Percentiles rank a stretch among this genome's conserved stretches.
Conservation (phyloP, 1,284 basidiomycete genomes). For the Cryptococcus amylolentus region DNA sequence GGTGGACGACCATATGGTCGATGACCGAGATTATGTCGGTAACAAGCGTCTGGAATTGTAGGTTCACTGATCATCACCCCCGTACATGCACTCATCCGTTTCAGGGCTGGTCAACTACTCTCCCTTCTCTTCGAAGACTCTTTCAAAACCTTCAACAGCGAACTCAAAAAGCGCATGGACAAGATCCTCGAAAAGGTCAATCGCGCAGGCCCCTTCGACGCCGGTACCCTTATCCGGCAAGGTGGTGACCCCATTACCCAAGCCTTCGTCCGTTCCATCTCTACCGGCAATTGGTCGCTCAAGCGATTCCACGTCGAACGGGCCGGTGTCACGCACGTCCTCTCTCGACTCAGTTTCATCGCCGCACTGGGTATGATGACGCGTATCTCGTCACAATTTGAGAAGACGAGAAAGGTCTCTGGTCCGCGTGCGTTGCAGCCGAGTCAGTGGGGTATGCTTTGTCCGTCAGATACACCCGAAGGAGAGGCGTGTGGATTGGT, state of each 20-base stretch:
- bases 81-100: background rate
- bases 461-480: constrained; percentile 98
- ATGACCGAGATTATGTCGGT: constrained; percentile 98
- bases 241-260: constrained; percentile 81
- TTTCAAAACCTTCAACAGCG: constrained; percentile 98
- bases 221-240: constrained; percentile 60
- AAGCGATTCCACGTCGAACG: constrained; percentile 99
- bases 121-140: constrained; percentile 95
- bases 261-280: constrained; percentile 96
- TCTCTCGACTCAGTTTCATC: constrained; percentile 92
- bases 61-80: constrained; percentile 42
- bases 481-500: constrained; percentile 99
- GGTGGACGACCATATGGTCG: constrained; percentile 94
- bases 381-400: constrained; percentile 96
- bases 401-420: constrained; percentile 98
- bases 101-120: constrained; percentile 89
- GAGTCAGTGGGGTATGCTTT: constrained; percentile 99
- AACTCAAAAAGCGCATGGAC: constrained; percentile 94
- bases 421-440: constrained; percentile 96
- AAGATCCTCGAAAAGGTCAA: constrained; percentile 97
- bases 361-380: constrained; percentile 99
- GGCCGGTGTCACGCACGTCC: constrained; percentile 96
- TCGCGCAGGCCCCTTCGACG: constrained; percentile 92
- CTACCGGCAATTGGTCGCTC: constrained; percentile 98
- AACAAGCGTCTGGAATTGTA: constrained; percentile 98